phyloP scores from a whole-genome alignment of 345 rosid genomes.

The Ceriops tagal region DNA sequence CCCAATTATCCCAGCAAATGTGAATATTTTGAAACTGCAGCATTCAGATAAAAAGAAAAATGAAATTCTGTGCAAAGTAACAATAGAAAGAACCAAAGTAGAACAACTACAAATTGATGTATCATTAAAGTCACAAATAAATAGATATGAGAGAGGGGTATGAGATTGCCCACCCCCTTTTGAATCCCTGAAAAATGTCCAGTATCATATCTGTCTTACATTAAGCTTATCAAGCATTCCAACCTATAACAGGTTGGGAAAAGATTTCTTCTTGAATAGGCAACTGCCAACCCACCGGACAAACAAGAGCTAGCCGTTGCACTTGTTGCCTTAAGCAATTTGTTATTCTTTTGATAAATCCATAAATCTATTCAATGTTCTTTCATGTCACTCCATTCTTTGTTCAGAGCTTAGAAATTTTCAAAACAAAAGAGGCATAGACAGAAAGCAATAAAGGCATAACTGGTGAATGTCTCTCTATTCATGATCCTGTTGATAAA shows the following conservation, averaged over 20 bases:
- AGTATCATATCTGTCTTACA: too few relatives aligned
- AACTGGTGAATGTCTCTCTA: too few relatives aligned
- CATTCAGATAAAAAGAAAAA: slow-evolving; percentile 22
- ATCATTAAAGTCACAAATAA: neutral
- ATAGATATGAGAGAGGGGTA: too few relatives aligned
- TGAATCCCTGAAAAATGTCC: too few relatives aligned
- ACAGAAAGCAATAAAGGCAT: neutral
- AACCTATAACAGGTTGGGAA: too few relatives aligned
- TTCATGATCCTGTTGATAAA: too few relatives aligned
- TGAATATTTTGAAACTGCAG: slow-evolving; percentile 84
- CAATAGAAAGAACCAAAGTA: slow-evolving; percentile 3
- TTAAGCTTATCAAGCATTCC: neutral
- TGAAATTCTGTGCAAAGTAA: neutral
- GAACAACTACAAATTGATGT: slow-evolving; percentile 11
- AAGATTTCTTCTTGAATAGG: neutral
- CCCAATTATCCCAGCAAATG: slow-evolving; percentile 84
- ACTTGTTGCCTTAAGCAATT: neutral
- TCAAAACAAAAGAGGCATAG: neutral
- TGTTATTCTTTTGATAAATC: neutral
- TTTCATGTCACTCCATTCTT: neutral
- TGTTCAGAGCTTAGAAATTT: neutral
- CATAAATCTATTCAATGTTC: neutral
- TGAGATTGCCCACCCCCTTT: too few relatives aligned
- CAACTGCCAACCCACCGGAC: neutral
- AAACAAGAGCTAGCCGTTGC: neutral